Conservation (phyloP, 257 asterid genomes). For the Marsdenia floribunda region DNA sequence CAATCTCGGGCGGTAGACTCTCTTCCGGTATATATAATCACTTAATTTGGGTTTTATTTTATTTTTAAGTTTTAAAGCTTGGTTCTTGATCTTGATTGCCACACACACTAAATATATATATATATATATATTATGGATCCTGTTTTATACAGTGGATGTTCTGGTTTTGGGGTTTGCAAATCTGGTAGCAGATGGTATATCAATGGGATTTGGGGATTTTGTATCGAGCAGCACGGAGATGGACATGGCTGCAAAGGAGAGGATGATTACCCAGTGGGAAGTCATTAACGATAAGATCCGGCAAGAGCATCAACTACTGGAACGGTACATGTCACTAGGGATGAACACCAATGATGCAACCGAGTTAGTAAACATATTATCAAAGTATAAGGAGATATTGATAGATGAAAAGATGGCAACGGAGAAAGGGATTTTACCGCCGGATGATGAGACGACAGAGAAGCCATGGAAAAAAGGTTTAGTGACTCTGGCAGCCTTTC, state of each 20-base stretch:
- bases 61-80: too few relatives aligned
- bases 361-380: slow-evolving; percentile 41
- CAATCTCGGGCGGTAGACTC: slow-evolving; percentile 76
- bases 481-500: slow-evolving; percentile 48
- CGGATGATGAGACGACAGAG: slow-evolving; percentile 28
- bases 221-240: slow-evolving; percentile 57
- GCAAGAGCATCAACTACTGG: slow-evolving; percentile 39
- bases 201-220: slow-evolving; percentile 75
- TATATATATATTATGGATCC: too few relatives aligned
- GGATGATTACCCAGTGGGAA: slow-evolving; percentile 54
- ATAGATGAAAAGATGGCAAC: slow-evolving; percentile 48
- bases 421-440: slow-evolving; percentile 37
- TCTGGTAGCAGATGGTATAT: slow-evolving; percentile 77
- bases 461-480: slow-evolving; percentile 66
- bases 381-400: slow-evolving; percentile 47
- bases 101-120: too few relatives aligned
- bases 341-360: slow-evolving; percentile 49
- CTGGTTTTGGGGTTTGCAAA: slow-evolving; percentile 68
- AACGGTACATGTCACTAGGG: slow-evolving; percentile 46
- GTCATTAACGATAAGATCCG: slow-evolving; percentile 31
- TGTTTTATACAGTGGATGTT: slow-evolving; percentile 45
- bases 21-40: slow-evolving; percentile 43
- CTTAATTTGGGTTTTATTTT: too few relatives aligned
- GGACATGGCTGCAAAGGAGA: slow-evolving; percentile 56
- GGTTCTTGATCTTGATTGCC: too few relatives aligned